Percentiles rank a stretch among this genome's conserved stretches.
phyloP scores from a whole-genome alignment of 495 filamentous ascomycete species.

The Aspergillus hancockii region DNA sequence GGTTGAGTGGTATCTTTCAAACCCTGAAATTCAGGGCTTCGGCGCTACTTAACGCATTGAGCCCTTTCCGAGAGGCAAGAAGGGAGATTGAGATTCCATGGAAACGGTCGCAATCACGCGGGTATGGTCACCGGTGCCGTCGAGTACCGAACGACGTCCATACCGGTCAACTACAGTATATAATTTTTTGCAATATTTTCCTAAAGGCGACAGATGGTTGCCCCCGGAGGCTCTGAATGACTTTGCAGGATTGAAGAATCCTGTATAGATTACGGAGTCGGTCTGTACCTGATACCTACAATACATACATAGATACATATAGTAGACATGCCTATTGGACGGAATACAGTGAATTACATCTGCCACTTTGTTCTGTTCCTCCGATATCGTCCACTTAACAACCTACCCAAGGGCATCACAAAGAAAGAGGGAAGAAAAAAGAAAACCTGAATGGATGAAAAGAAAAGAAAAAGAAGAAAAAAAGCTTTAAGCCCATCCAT shows the following conservation, averaged over 20 bases:
- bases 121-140: background rate
- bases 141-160: background rate
- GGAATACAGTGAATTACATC: background rate
- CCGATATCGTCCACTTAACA: background rate
- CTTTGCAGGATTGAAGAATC: too few species aligned
- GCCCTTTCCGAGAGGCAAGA: too few species aligned
- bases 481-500: background rate
- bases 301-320: background rate
- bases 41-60: too few species aligned
- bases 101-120: background rate
- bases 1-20: too few species aligned
- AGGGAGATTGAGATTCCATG: too few species aligned
- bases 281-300: background rate
- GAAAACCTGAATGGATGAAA: background rate
- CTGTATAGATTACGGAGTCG: too few species aligned
- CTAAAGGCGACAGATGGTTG: too few species aligned
- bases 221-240: too few species aligned
- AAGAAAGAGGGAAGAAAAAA: too few species aligned
- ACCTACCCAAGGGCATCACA: background rate
- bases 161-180: background rate
- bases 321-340: background rate
- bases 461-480: background rate
- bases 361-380: background rate
- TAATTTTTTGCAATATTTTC: too few species aligned
- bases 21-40: too few species aligned